Conservation (phyloP, 2,329 filamentous ascomycete genomes). For the Aspergillus novofumigatus region DNA sequence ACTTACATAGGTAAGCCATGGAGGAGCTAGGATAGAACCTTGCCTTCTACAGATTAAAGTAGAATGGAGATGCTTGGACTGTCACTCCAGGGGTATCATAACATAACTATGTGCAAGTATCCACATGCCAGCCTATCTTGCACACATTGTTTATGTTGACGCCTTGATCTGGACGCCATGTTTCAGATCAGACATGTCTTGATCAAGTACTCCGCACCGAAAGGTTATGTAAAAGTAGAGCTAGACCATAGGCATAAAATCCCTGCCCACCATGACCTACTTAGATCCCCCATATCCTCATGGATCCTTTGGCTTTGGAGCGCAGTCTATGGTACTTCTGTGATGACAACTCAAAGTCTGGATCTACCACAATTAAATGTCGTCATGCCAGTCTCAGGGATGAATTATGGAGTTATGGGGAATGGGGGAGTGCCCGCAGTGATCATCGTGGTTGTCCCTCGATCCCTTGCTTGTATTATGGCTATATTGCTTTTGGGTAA, state of each 20-base stretch:
- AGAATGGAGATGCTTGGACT: background rate
- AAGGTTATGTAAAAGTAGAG: background rate
- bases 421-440: background rate
- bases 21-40: too few species aligned
- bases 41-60: too few species aligned
- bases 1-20: background rate
- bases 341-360: background rate
- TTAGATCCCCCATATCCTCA: too few species aligned
- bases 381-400: background rate
- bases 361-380: background rate
- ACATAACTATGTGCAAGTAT: background rate
- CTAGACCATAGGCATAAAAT: too few species aligned
- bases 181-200: background rate
- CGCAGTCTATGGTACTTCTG: background rate
- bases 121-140: background rate
- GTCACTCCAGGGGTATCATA: background rate
- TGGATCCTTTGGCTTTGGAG: background rate
- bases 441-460: background rate
- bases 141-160: background rate
- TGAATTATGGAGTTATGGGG: background rate
- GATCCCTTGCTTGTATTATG: background rate
- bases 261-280: background rate
- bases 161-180: background rate
- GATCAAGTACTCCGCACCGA: background rate
- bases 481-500: background rate